Evolutionary conservation across 2,329 filamentous ascomycete genomes (phyloP), one percentile per base, ranked within the genome.

Genomic region (Ascomycota sp.): DNA sequence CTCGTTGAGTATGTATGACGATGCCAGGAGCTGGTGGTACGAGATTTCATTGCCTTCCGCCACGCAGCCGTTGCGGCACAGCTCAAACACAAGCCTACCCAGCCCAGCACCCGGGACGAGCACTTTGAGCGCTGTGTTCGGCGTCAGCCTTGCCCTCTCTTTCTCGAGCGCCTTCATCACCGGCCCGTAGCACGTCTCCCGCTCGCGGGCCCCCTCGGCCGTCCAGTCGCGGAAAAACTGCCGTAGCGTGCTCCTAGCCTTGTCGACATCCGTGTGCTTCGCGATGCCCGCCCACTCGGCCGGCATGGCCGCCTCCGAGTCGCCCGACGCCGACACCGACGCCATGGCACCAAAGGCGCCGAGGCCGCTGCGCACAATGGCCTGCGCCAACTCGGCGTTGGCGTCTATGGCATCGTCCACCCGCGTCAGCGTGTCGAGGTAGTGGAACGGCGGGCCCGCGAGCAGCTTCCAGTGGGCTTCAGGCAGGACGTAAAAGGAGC

Each of bases 141-240:
- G 46, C 46, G 20, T 49, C 54, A 0, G 19, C 20, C 32, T 40
- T 5, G 33, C 34, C 33, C 46, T 53, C 47, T 72, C 65, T 8
- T 49, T 47, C 7, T 62, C 55, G 11, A 98, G 58, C 17, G 72
- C 73, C 12, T 51, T 45, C 34, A 91, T 53, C 6, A 95, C 65
- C 0, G 80, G 82, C 0, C 61, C 65, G 45, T 89, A 91, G 44
- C 77, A 82, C 3, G 70, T 69, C n/a, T 69, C 59, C 24, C 89
- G 63, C 56, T 98, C 91, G 0, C 51, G 46, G 3, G 56, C 59
- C 0, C 86, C 89, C 43, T 79, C 83, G 2, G 60, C 65, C 17
- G 80, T 82, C 89, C 91, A 98, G 50, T 98, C 89, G 11, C 89
- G 74, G 51, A 85, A 95, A 48, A 95, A 80, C 46, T 98, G 89